Evolutionary conservation across 768 basidiomycete species (phyloP).

Genomic region (Hemileccinum rubropunctum): DNA sequence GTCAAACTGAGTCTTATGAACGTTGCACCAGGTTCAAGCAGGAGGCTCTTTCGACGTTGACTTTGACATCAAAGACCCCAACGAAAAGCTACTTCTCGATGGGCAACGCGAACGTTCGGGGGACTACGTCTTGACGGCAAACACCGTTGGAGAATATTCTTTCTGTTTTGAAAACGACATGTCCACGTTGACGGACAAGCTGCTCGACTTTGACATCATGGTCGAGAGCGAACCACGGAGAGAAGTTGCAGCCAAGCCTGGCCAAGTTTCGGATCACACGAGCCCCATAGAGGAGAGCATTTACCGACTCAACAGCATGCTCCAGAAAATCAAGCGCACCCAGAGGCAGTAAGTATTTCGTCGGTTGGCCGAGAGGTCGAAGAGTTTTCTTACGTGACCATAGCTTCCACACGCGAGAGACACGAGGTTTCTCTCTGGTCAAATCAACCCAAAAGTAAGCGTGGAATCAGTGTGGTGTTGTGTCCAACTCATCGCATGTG

Average conservation of each 20-base stretch:
- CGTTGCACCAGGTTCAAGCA: constrained; percentile 73
- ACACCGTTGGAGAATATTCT: constrained; percentile 83
- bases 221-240: constrained; percentile 95
- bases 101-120: constrained; percentile 90
- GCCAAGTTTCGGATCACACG: constrained; percentile 90
- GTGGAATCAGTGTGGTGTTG: background rate
- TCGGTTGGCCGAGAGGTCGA: background rate
- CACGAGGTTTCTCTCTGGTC: constrained; percentile 90
- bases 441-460: constrained; percentile 83
- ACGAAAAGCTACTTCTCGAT: constrained; percentile 82
- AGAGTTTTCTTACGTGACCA: constrained; percentile 4
- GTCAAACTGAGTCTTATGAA: background rate
- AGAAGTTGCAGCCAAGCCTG: constrained; percentile 83
- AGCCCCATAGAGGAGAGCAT: constrained; percentile 93
- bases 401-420: constrained; percentile 94
- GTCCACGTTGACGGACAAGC: constrained; percentile 89
- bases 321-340: constrained; percentile 86
- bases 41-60: constrained; percentile 97
- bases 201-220: constrained; percentile 97
- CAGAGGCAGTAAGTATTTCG: constrained; percentile 79
- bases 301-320: constrained; percentile 82
- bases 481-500: background rate
- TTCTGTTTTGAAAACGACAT: constrained; percentile 99
- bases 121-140: constrained; percentile 96
- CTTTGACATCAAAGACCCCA: constrained; percentile 90